Base-by-base conservation (phyloP, 192 early-diverging fungal genomes). In the Coemansia sp. region DNA sequence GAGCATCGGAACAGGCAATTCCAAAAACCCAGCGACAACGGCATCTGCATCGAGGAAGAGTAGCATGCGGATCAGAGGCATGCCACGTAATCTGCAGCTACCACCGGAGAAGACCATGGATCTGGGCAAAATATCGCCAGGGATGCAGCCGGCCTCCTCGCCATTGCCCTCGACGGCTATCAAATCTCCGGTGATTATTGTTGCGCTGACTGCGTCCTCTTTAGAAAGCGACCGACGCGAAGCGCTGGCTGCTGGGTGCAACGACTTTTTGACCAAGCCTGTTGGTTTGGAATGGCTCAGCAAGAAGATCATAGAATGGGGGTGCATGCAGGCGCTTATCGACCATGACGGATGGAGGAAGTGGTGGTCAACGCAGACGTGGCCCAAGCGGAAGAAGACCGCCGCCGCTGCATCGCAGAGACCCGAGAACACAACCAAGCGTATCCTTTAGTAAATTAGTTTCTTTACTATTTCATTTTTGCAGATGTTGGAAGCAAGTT, bases 231-330 rank as follows among this genome's bases (percentile, higher is more conserved):
- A 92, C 64, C 70, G 90, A 14, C 75, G 88, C 22, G 89, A 87
- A 15, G 93, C 93, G 4, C 71, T 94, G 32, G 79, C 87, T 32
- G 93, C 92, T 6, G 93, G 93, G 0, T 95, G 93, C 66, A 93
- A 95, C 64, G 93, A 95, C 75, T 95, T 91, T 73, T 69, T 95
- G 65, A 95, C 91, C 20, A 95, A 95, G 67, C 93, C 93, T 0
- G 87, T 93, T 14, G 88, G 87, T 67, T 70, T 93, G 9, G 82
- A 83, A 17, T 95, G 93, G 93, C 79, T 95, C 23, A 88, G 89
- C 72, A 85, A 87, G 46, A 94, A 94, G 79, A 91, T 95, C 62
- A 84, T 90, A 25, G 93, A 95, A 70, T 95, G 93, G 93, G 93
- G 92, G 1, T 89, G 89, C 67, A 95, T 95, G 89, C 93, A 95